A percentile compares a stretch with the other conserved stretches of the same genome.
These are phyloP conservation scores for Gnetum montanum DNA, from an alignment of 75 land plant species.

Conservation along the genomic window DNA sequence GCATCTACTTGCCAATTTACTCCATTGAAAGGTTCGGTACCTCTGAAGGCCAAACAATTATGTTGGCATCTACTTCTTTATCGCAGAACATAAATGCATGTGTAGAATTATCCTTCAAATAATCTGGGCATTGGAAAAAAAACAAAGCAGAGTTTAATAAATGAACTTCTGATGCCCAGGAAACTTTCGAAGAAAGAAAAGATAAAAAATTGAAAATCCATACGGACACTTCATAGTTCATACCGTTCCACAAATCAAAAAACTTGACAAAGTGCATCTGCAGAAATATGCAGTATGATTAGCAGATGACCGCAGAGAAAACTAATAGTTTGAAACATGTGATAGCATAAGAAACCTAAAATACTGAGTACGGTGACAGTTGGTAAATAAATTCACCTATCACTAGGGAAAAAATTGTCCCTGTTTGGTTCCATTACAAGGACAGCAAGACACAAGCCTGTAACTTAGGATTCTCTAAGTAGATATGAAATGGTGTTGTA, in stretches of 20 bases:
- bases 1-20: conserved; percentile 24
- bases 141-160: neutral
- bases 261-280: conserved; percentile 28
- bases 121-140: conserved; percentile 2
- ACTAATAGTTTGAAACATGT: too few species aligned
- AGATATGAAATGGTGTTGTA: too few species aligned
- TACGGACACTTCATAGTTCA: conserved; percentile 16
- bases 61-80: conserved; percentile 11
- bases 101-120: neutral
- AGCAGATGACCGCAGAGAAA: too few species aligned
- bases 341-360: too few species aligned
- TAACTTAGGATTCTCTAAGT: too few species aligned
- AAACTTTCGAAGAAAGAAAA: neutral
- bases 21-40: conserved; percentile 27
- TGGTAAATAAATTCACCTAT: too few species aligned
- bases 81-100: conserved; percentile 25
- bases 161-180: neutral
- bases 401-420: too few species aligned
- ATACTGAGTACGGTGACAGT: too few species aligned
- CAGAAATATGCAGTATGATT: too few species aligned
- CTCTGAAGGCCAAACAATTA: conserved; percentile 26
- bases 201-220: neutral
- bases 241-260: neutral
- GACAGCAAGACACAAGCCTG: too few species aligned
- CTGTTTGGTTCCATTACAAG: too few species aligned